Base-by-base conservation (phyloP, 306 rosid genomes). In the Corylus avellana region DNA sequence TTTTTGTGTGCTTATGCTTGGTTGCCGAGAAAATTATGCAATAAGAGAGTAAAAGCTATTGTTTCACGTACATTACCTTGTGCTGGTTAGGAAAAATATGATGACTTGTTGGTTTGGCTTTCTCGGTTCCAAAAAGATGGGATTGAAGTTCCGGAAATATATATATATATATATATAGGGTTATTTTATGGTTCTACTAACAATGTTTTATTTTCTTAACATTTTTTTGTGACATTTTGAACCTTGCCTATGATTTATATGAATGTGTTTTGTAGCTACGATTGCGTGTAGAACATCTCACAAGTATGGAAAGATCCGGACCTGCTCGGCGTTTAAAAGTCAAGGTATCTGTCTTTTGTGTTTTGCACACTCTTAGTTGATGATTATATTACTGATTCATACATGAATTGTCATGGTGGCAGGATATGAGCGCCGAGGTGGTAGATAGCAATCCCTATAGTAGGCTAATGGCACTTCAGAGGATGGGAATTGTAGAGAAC, bases 401-500 rank as follows among this genome's bases (percentile, higher is more conserved):
- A 25, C 17, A 42, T 37, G 59, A 74, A 54, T 69, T 73, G 37
- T 20, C 54, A 8, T 84, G 84, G 77, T 87, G 89, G 76, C 86
- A 95, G 99, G 97, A 93, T 80, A 91, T 95, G 99, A 95, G 99
- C 63, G 87, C 98, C 8, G 98, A 93, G 86, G 99, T 93, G 82
- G 92, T 93, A 13, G 98, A 91, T 72, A 95, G 99, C 88, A 95
- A 93, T 81, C 99, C 99, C 2, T 93, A 95, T 82, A 93, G 99
- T 87, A 83, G 99, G 84, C 97, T 95, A 74, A 95, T 95, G 99
- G 99, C 99, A 55, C 99, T 95, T 90, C 99, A 95, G 91, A 90
- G 99, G 74, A 95, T 93, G 98, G 99, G 98, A 53, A 93, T 95
- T 77, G 98, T 95, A 84, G 87, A 91, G 87, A 89, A 95, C 81